Percentiles rank a stretch among this genome's conserved stretches.
These are phyloP conservation scores for Margaritispora aquatica DNA, from an alignment of 495 filamentous ascomycete genomes.

Conservation along the genomic window DNA sequence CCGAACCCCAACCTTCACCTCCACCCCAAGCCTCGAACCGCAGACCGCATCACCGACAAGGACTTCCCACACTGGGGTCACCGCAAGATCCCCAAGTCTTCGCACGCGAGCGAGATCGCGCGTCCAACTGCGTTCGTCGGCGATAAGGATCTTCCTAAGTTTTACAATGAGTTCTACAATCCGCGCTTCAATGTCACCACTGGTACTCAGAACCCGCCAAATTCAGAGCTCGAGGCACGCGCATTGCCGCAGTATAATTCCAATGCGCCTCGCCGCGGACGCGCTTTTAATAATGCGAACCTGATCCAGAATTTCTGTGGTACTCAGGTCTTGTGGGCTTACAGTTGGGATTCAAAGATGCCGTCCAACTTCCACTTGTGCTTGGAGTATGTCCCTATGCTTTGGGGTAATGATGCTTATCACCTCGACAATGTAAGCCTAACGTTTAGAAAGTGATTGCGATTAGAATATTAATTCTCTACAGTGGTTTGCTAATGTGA, in stretches of 20 bases:
- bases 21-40: too few relatives aligned
- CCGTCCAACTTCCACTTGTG: slow-evolving; percentile 32
- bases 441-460: background rate
- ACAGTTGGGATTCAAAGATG: slow-evolving; percentile 65
- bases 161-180: background rate
- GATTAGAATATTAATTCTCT: background rate
- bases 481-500: background rate
- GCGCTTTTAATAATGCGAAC: slow-evolving; percentile 2
- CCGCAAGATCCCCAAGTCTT: too few relatives aligned
- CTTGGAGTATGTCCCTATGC: slow-evolving; percentile 66
- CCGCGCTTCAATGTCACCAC: background rate
- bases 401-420: slow-evolving; percentile 54
- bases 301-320: slow-evolving; percentile 1
- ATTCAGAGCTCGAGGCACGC: background rate
- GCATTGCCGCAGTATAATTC: background rate
- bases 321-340: slow-evolving; percentile 58
- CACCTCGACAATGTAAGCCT: slow-evolving; percentile 30
- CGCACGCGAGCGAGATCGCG: background rate
- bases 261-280: background rate
- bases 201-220: background rate
- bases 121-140: background rate
- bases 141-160: background rate
- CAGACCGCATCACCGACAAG: too few relatives aligned
- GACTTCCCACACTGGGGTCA: too few relatives aligned
- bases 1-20: too few relatives aligned